Base-by-base conservation (phyloP, 176 grass and related monocot genomes). In the Raddia distichophylla region DNA sequence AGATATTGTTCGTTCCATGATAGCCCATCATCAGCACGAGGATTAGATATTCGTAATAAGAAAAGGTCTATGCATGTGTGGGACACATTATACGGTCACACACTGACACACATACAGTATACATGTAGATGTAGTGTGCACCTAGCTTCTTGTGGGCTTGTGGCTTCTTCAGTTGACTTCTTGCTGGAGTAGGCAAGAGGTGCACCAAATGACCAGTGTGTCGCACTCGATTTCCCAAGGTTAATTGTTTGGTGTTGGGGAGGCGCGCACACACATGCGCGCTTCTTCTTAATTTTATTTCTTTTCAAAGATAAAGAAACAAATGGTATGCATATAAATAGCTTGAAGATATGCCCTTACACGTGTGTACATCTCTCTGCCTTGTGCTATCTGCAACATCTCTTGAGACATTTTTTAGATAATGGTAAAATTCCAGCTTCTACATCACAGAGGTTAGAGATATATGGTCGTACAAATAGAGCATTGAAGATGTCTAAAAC, bases 1-100 rank as follows among this genome's bases (percentile, higher is more conserved):
- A 17, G 80, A 91, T 73, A 59, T 86, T 13, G 48, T 91, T 58
- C 82, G 80, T 48, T 32, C 89, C 19, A 0, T n/a, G 57, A 40
- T 34, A 32, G 67, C 16, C 68, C 6, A 44, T 22, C 6, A 27
- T 22, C 49, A 19, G 8, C 71, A 75, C 9, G 81, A 15, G 3
- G 19, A 63, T 42, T 18, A 8, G 15, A 1, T 64, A 15, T 60
- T 60, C 33, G 0, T 27, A 27, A 27, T 27, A 27, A 27, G 27
- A 13, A 6, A 54, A 13, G 5, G 43, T 35, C 62, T 43, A 53
- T 15, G 46, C 3, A 13, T 16, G 1, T 61, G 27, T 27, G 27
- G 27, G 27, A 58, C 33, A 18, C 46, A 32, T 27, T 27, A 27
- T 27, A 27, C 27, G 27, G 27, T 27, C 1, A 27, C 27, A 27